phyloP scores from a whole-genome alignment of 2,329 filamentous ascomycete species.

The Aspergillus spinulosporus region DNA sequence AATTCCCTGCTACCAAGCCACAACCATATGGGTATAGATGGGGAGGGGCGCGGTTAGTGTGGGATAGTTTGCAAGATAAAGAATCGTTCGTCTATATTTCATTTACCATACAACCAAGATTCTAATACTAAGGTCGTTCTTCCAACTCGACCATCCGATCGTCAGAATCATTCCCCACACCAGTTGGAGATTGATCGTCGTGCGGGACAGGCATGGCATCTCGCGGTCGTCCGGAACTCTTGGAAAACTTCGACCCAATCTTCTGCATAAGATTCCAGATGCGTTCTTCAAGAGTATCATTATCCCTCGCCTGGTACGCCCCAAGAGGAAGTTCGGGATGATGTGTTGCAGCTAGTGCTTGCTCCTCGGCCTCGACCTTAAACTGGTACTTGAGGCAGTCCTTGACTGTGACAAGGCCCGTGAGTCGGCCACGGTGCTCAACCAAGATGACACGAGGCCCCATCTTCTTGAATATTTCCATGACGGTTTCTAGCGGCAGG shows the following conservation, averaged over 20 bases:
- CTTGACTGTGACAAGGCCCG: constrained; percentile 89
- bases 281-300: constrained; percentile 36
- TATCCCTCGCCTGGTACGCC: constrained; percentile 22
- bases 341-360: constrained; percentile 46
- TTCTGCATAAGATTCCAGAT: constrained; percentile 41
- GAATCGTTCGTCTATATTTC: not conserved
- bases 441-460: constrained; percentile 90
- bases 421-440: constrained; percentile 80
- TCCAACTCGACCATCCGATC: constrained; percentile 34
- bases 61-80: too few species aligned
- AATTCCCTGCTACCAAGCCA: too few species aligned
- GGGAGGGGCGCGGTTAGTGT: too few species aligned
- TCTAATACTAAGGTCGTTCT: constrained; percentile 29
- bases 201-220: constrained; percentile 16
- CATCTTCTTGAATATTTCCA: constrained; percentile 98
- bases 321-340: constrained; percentile 28
- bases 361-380: constrained; percentile 85
- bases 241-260: constrained; percentile 25
- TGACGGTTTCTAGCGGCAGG: constrained; percentile 89
- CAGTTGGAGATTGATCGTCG: constrained; percentile 20
- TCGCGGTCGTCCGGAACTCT: constrained; percentile 19
- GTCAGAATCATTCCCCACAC: constrained; percentile 31
- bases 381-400: constrained; percentile 98
- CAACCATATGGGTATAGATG: too few species aligned
- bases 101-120: constrained; percentile 3